Percentiles rank a stretch among this genome's conserved stretches.
Conservation (phyloP, 306 rosid species). For the Quillaja saponaria region DNA sequence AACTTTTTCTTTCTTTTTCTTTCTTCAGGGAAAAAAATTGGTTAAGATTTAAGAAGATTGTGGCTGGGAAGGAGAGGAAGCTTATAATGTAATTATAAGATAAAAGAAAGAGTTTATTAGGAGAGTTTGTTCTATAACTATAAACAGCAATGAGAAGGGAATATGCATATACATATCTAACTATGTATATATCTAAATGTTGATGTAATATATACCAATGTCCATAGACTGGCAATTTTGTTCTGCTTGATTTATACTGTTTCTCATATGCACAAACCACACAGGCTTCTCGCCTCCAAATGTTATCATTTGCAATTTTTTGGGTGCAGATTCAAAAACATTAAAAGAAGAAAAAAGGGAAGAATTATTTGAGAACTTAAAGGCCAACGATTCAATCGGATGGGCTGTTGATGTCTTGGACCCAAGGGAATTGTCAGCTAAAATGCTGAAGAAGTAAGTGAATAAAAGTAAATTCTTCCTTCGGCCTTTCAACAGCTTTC, state of each 20-base stretch:
- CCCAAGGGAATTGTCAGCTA: constrained; percentile 79
- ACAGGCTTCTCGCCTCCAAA: constrained; percentile 4
- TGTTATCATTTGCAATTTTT: constrained; percentile 21
- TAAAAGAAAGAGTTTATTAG: neutral
- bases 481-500: constrained; percentile 12
- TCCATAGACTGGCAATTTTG: neutral
- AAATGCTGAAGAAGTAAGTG: constrained; percentile 72
- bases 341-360: constrained; percentile 95
- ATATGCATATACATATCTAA: too few species aligned
- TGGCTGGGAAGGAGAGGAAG: neutral
- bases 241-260: too few species aligned
- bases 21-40: too few species aligned
- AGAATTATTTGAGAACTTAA: constrained; percentile 68
- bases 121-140: neutral
- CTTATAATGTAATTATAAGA: too few species aligned
- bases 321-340: constrained; percentile 75
- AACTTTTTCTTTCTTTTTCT: too few species aligned
- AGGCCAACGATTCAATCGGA: constrained; percentile 68
- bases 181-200: too few species aligned
- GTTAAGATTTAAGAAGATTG: too few species aligned
- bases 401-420: constrained; percentile 91
- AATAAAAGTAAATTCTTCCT: neutral
- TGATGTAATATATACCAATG: too few species aligned
- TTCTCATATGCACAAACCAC: too few species aligned
- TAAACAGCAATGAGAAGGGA: neutral